A percentile compares a stretch with the other conserved stretches of the same genome.
Evolutionary conservation across 2,329 filamentous ascomycete species (phyloP).

Genomic region (Basipetospora chlamydospora): DNA sequence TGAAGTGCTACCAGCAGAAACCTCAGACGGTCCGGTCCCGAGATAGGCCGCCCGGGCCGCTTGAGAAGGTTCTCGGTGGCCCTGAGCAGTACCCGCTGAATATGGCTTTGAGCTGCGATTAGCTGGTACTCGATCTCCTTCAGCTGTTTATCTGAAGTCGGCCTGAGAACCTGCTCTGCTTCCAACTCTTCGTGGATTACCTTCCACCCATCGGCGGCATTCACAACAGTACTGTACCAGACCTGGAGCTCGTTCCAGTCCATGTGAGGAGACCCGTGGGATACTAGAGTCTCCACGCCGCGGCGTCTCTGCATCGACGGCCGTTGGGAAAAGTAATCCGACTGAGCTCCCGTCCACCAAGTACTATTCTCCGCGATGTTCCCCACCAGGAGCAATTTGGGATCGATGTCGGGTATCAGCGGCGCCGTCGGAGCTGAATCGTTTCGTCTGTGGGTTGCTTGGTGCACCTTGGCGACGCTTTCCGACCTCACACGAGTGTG

Average conservation of each 20-base stretch:
- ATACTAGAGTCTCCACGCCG: slow-evolving; percentile 13
- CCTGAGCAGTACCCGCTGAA: slow-evolving; percentile 58
- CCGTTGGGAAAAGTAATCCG: slow-evolving; percentile 14
- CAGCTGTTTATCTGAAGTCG: slow-evolving; percentile 20
- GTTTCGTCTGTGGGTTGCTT: slow-evolving; percentile 15
- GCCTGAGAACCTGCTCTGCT: slow-evolving; percentile 12
- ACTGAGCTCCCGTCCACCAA: slow-evolving; percentile 61
- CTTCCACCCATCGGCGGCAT: slow-evolving; percentile 54
- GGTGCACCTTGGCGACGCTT: slow-evolving; percentile 5
- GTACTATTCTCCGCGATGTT: slow-evolving; percentile 68
- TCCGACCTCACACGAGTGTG: slow-evolving; percentile 5
- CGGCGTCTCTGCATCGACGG: slow-evolving; percentile 4
- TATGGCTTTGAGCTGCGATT: slow-evolving; percentile 48
- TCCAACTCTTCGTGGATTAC: slow-evolving; percentile 39
- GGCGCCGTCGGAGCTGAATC: slow-evolving; percentile 20
- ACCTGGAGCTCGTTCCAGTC: slow-evolving; percentile 57
- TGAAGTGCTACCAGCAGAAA: slow-evolving; percentile 66
- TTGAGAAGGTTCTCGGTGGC: slow-evolving; percentile 67
- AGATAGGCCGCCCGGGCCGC: slow-evolving; percentile 56
- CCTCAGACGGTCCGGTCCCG: slow-evolving; percentile 53
- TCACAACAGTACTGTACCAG: slow-evolving; percentile 61
- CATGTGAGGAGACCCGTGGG: slow-evolving; percentile 49
- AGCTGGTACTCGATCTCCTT: slow-evolving; percentile 31
- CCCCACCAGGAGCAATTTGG: slow-evolving; percentile 59
- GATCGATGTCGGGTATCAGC: slow-evolving; percentile 49